Conservation (phyloP, 1,284 basidiomycete genomes). For the Leccinum pachyderme region DNA sequence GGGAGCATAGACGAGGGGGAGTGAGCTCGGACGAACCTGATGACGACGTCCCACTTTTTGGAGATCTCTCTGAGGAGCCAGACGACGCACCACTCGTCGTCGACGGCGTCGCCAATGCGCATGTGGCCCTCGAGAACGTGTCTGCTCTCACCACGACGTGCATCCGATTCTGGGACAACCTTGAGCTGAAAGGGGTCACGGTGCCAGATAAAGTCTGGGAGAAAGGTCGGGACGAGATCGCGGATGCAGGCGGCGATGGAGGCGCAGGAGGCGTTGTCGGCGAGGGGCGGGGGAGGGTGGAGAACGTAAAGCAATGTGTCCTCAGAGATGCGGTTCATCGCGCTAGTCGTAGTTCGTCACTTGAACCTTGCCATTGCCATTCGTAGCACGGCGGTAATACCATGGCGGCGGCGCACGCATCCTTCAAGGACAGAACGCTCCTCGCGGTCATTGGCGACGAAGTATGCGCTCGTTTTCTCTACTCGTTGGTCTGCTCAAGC, state of each 20-base stretch:
- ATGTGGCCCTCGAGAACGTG: conserved; percentile 74
- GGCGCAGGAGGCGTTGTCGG: conserved; percentile 60
- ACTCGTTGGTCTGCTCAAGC: conserved; percentile 5
- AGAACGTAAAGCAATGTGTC: conserved; percentile 80
- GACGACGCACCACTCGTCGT: conserved; percentile 94
- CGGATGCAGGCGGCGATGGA: conserved; percentile 71
- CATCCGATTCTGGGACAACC: conserved; percentile 49
- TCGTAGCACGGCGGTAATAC: conserved; percentile 17
- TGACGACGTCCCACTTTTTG: conserved; percentile 70
- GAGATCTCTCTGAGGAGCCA: conserved; percentile 83
- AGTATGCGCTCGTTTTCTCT: conserved; percentile 42
- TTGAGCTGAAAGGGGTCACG: conserved; percentile 85
- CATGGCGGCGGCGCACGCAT: conserved; percentile 42
- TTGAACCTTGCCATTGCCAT: conserved; percentile 15
- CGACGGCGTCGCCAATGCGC: conserved; percentile 89
- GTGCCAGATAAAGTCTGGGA: conserved; percentile 82
- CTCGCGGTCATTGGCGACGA: conserved; percentile 96
- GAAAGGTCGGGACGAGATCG: conserved; percentile 52
- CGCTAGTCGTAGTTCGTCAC: conserved; percentile 61
- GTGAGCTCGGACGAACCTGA: conserved; percentile 50
- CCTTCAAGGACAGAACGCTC: conserved; percentile 80
- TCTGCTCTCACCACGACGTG: conserved; percentile 30
- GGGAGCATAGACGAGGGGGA: conserved; percentile 2
- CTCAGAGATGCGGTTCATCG: conserved; percentile 74
- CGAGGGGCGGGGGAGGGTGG: conserved; percentile 51